Evolutionary conservation across 805 yeast genomes (phyloP).

Genomic region (Torulaspora maleeae): DNA sequence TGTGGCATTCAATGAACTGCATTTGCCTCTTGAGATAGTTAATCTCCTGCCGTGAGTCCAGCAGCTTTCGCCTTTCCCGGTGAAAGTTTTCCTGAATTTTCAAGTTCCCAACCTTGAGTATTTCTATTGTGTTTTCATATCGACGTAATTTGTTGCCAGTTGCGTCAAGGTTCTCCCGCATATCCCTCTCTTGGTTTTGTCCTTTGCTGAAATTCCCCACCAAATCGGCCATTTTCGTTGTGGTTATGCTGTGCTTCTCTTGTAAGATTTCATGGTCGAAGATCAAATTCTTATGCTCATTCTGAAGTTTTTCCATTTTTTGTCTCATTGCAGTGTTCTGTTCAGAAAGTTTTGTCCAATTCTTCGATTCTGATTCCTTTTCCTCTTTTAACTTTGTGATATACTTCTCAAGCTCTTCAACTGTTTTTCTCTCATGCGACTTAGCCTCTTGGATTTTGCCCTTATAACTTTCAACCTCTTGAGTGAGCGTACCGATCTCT

Average conservation of each 20-base stretch:
- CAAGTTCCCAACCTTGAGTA: slow-evolving; percentile 17
- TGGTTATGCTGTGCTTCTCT: slow-evolving; percentile 13
- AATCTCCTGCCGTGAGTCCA: slow-evolving; percentile 22
- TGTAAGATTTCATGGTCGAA: slow-evolving; percentile 13
- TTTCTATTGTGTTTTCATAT: slow-evolving; percentile 12
- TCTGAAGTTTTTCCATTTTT: slow-evolving; percentile 4
- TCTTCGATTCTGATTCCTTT: not conserved
- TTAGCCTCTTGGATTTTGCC: slow-evolving; percentile 7
- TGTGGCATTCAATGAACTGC: slow-evolving; percentile 21
- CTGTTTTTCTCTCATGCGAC: slow-evolving; percentile 3
- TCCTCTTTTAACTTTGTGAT: slow-evolving; percentile 3
- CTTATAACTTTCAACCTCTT: slow-evolving; percentile 9
- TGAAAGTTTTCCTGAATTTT: slow-evolving; percentile 22
- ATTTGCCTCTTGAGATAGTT: slow-evolving; percentile 15
- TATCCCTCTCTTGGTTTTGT: slow-evolving; percentile 8
- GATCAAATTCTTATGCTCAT: slow-evolving; percentile 7
- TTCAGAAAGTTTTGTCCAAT: not conserved
- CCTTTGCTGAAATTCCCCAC: slow-evolving; percentile 10
- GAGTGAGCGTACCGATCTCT: slow-evolving; percentile 7
- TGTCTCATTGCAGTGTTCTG: slow-evolving; percentile 2
- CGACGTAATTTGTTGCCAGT: slow-evolving; percentile 10
- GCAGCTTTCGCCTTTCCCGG: slow-evolving; percentile 26
- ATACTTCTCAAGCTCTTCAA: slow-evolving; percentile 2
- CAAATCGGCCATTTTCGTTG: slow-evolving; percentile 11
- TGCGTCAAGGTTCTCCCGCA: slow-evolving; percentile 9